phyloP scores from a whole-genome alignment of 805 yeast species.

The Yarrowia phangngaensis region DNA sequence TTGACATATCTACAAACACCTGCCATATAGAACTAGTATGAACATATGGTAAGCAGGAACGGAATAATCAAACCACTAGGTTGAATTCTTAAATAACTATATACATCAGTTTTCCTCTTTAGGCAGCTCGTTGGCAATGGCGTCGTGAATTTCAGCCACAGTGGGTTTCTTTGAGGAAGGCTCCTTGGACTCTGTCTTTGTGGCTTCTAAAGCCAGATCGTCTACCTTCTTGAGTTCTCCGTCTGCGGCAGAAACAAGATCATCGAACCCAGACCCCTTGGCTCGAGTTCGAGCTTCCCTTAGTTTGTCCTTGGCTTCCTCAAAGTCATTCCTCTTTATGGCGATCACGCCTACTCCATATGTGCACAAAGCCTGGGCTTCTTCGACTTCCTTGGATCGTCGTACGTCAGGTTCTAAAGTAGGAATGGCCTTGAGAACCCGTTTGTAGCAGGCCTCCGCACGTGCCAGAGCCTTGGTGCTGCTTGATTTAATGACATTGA shows the following conservation, averaged over 20 bases:
- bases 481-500: neutral
- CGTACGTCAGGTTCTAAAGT: constrained; percentile 41
- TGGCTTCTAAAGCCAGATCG: constrained; percentile 19
- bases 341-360: constrained; percentile 81
- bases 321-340: constrained; percentile 55
- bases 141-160: neutral
- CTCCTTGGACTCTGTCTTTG: constrained; percentile 1
- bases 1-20: too few relatives aligned
- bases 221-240: constrained; percentile 57
- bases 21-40: too few relatives aligned
- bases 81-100: neutral
- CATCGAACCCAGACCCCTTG: constrained; percentile 58
- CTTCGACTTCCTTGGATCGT: constrained; percentile 48
- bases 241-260: constrained; percentile 61
- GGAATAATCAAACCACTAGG: too few relatives aligned
- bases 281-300: constrained; percentile 71
- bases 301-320: constrained; percentile 56
- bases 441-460: constrained; percentile 39
- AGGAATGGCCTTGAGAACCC: constrained; percentile 45
- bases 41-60: too few relatives aligned
- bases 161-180: neutral
- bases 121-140: neutral
- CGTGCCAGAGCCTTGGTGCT: constrained; percentile 25
- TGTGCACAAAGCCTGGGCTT: constrained; percentile 72
- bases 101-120: neutral